Percentiles rank a stretch among this genome's conserved stretches.
phyloP scores from a whole-genome alignment of 2,329 filamentous ascomycete genomes.

The Colletotrichum sp. region DNA sequence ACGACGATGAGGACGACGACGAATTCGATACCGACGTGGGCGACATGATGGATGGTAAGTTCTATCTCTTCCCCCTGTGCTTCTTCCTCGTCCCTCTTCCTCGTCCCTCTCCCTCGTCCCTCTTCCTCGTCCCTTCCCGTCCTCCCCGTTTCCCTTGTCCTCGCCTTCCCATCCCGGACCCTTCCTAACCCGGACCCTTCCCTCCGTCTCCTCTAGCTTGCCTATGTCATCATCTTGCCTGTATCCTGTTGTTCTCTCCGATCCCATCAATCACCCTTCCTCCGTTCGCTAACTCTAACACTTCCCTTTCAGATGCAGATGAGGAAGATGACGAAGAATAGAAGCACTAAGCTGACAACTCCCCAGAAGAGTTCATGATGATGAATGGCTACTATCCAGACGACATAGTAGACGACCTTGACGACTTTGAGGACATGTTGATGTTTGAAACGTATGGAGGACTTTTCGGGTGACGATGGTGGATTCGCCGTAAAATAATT shows the following conservation, averaged over 20 bases:
- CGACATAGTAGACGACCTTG: not conserved
- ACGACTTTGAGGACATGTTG: slow-evolving; percentile 1
- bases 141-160: not conserved
- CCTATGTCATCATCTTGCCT: not conserved
- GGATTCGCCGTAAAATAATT: not conserved
- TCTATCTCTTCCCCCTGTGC: not conserved
- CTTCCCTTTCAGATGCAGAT: not conserved
- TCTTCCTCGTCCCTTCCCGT: not conserved
- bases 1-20: not conserved
- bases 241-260: not conserved
- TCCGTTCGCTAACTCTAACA: not conserved
- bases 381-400: slow-evolving; percentile 1
- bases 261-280: not conserved
- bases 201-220: not conserved
- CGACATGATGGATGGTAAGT: slow-evolving; percentile 12
- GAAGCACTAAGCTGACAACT: not conserved
- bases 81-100: not conserved
- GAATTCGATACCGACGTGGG: not conserved
- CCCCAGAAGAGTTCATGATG: not conserved
- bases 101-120: no score
- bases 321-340: not conserved
- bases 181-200: not conserved
- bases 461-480: not conserved
- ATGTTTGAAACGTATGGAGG: not conserved
- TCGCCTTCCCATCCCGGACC: not conserved